Conservation (phyloP, 225 moss, liverwort and hornwort genomes). For the Ulota crispa region DNA sequence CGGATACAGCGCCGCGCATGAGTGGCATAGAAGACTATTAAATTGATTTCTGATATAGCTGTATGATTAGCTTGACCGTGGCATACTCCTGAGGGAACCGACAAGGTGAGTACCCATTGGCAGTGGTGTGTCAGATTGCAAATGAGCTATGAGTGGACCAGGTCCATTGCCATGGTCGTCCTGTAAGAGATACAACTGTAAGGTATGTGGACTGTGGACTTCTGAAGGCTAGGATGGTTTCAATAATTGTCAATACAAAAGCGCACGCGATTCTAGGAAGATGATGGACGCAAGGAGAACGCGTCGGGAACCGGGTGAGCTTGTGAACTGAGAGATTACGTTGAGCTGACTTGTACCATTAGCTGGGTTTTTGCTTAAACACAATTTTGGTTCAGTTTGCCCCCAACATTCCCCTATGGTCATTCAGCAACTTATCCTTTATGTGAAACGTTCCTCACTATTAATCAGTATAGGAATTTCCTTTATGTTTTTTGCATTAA, state of each 20-base stretch:
- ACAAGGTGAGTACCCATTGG: not conserved
- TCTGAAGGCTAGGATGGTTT: not conserved
- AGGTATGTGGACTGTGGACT: conserved; percentile 25
- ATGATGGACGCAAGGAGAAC: not conserved
- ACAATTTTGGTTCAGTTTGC: no score
- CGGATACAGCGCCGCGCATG: not conserved
- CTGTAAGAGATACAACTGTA: not conserved
- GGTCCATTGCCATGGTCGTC: conserved; percentile 14
- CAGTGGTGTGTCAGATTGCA: not conserved
- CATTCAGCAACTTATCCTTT: not conserved
- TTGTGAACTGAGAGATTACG: not conserved
- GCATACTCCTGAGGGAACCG: not conserved
- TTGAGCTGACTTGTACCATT: not conserved
- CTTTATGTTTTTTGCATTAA: no score
- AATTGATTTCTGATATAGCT: not conserved
- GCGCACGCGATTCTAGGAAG: not conserved
- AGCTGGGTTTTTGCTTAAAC: not conserved
- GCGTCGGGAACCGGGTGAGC: not conserved
- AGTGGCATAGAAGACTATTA: not conserved
- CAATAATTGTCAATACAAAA: conserved; percentile 31
- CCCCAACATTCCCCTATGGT: not conserved
- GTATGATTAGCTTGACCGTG: not conserved
- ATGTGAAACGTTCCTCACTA: not conserved
- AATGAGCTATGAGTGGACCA: conserved; percentile 7
- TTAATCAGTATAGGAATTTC: no score